Evolutionary conservation across 2,329 filamentous ascomycete genomes (phyloP), one percentile per base, ranked within the genome.

Genomic region (Neonectria punicea): DNA sequence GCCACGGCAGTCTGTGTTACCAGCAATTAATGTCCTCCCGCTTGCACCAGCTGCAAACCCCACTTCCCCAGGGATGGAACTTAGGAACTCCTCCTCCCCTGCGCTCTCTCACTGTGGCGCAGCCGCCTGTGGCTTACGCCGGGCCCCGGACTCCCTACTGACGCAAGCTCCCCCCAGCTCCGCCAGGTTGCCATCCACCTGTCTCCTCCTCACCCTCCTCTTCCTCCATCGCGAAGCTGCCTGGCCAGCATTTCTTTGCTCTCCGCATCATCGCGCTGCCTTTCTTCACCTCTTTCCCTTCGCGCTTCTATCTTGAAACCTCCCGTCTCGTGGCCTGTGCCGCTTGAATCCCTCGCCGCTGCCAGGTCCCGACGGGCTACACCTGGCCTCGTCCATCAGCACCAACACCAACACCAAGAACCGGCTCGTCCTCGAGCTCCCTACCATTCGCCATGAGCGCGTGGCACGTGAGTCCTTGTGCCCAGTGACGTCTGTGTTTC

Each of bases 391-490:
- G 41, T 60, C 30, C 25, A 28, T 57, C 28, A 51, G 22, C 57
- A 36, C 36, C 63, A 28, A 46, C 32, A 62, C 28, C 41, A 53
- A 61, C 13, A 43, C 39, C 39, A 43, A 11, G n/a, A 34, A 34
- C 57, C 47, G 65, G 68, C 68, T 63, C 65, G 56, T 51, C 18
- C 28, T 64, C 44, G 66, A 71, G 67, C 61, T 67, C 63, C 55
- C 63, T 67, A 54, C 65, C 65, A 49, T 68, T 65, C 74, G 77
- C 59, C 69, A 82, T 82, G 80, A 75, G 76, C 61, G 77, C 78
- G 62, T 82, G 79, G 75, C 82, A 82, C 71, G 80, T 81, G 73
- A 64, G 77, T 76, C 25, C 56, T 53, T 11, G 28, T 59, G 41
- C 49, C 28, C 43, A 28, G 30, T 34, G 32, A 46, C 20, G 39